Percentiles rank a stretch among this genome's conserved stretches.
These are phyloP conservation scores for Pouteria glomerata DNA, from an alignment of 148 eudicot species.

Conservation along the genomic window DNA sequence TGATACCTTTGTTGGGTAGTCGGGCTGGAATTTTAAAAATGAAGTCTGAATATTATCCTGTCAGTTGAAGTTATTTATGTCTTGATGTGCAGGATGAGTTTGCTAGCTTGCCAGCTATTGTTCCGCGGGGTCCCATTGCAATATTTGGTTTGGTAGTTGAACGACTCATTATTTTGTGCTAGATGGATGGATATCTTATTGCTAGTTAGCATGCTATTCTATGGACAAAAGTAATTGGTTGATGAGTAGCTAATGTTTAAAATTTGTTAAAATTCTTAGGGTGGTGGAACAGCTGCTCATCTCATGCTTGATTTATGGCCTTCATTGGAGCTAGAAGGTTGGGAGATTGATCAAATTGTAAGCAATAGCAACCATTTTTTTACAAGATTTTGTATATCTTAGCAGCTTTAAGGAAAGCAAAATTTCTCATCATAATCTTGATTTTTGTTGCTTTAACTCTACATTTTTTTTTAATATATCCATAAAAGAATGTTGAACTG, in stretches of 20 bases:
- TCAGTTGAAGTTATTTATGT: background rate
- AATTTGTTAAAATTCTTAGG: conserved; percentile 34
- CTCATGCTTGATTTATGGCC: conserved; percentile 77
- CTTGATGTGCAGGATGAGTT: conserved; percentile 59
- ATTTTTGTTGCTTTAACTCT: background rate
- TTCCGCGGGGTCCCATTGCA: conserved; percentile 75
- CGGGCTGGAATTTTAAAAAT: too few relatives aligned
- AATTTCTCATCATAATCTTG: background rate
- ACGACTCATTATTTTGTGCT: background rate
- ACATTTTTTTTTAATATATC: background rate
- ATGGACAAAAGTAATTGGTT: background rate
- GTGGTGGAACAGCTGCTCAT: conserved; percentile 80
- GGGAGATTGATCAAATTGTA: conserved; percentile 84
- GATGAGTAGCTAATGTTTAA: background rate
- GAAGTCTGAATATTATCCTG: background rate
- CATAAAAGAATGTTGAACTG: background rate
- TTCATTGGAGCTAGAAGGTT: conserved; percentile 61
- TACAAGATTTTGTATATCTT: background rate
- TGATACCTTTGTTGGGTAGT: background rate
- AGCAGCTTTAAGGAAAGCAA: background rate
- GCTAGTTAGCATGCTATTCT: conserved; percentile 5
- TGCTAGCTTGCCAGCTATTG: conserved; percentile 66
- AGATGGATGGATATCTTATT: background rate
- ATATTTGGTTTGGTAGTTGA: conserved; percentile 65
- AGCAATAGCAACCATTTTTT: conserved; percentile 5